Evolutionary conservation across 441 rosid genomes (phyloP).

Genomic region (Arabidopsis hybrid): DNA sequence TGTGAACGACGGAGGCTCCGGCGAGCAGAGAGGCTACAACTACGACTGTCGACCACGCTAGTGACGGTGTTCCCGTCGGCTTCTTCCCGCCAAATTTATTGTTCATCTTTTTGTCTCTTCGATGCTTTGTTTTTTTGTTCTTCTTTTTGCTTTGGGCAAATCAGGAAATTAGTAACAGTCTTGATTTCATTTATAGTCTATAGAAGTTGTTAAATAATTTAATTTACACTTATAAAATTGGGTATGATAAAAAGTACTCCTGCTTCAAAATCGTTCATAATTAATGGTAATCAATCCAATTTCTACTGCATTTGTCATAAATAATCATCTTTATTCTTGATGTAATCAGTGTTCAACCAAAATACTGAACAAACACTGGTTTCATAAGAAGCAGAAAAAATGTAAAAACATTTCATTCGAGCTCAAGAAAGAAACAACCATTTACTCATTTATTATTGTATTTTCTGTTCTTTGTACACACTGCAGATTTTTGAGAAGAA

Average conservation of each 20-base stretch:
- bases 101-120: constrained; percentile 44
- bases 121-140: background rate
- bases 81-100: constrained; percentile 59
- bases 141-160: background rate
- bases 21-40: constrained; percentile 68
- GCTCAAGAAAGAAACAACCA: constrained; percentile 13
- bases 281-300: background rate
- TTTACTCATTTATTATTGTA: constrained; percentile 2
- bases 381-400: background rate
- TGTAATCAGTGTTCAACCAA: background rate
- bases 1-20: constrained; percentile 79
- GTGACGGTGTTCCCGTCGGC: constrained; percentile 79
- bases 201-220: background rate
- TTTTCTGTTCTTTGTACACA: constrained; percentile 18
- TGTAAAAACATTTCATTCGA: background rate
- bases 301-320: background rate
- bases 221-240: background rate
- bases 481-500: constrained; percentile 3
- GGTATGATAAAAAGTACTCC: background rate
- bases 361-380: background rate
- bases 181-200: background rate
- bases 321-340: background rate
- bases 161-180: background rate
- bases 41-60: constrained; percentile 61
- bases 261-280: background rate